phyloP scores from a whole-genome alignment of 306 rosid genomes.

The Malus sieversii region DNA sequence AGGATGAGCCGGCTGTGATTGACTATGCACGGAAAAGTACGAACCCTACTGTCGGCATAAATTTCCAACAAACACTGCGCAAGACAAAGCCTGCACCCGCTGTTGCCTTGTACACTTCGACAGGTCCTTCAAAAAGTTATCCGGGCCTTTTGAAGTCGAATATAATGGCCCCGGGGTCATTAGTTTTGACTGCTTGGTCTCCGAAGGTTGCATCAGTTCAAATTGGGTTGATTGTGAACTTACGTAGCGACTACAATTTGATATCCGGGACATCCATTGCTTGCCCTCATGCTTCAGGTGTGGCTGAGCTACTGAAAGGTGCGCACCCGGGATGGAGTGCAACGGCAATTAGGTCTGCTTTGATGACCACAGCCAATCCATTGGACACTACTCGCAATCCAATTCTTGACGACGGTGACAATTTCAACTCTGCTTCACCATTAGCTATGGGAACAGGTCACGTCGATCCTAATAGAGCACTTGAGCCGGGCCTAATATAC shows the following conservation, averaged over 20 bases:
- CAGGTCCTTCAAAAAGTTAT: slow-evolving; percentile 42
- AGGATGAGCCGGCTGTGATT: slow-evolving; percentile 22
- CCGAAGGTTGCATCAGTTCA: not conserved
- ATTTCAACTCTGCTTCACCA: slow-evolving; percentile 31
- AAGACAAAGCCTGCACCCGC: slow-evolving; percentile 39
- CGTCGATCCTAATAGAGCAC: slow-evolving; percentile 43
- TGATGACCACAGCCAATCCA: slow-evolving; percentile 42
- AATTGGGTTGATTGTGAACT: slow-evolving; percentile 13
- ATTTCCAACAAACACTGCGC: slow-evolving; percentile 29
- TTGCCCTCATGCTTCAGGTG: slow-evolving; percentile 47
- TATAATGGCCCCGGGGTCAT: slow-evolving; percentile 48
- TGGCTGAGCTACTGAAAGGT: slow-evolving; percentile 34
- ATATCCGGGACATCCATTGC: slow-evolving; percentile 59
- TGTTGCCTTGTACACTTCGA: slow-evolving; percentile 33
- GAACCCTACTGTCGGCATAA: slow-evolving; percentile 17
- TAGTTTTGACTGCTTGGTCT: slow-evolving; percentile 39
- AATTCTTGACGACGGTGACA: slow-evolving; percentile 21
- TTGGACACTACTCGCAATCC: slow-evolving; percentile 31
- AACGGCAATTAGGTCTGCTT: slow-evolving; percentile 41
- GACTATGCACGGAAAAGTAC: slow-evolving; percentile 1
- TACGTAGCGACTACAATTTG: slow-evolving; percentile 22
- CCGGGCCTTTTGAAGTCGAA: slow-evolving; percentile 41
- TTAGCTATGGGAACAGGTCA: slow-evolving; percentile 44
- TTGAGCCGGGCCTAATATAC: slow-evolving; percentile 42
- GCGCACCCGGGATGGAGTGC: slow-evolving; percentile 49